Conservation (phyloP, 2,329 filamentous ascomycete species). For the Peltaster fructicola region DNA sequence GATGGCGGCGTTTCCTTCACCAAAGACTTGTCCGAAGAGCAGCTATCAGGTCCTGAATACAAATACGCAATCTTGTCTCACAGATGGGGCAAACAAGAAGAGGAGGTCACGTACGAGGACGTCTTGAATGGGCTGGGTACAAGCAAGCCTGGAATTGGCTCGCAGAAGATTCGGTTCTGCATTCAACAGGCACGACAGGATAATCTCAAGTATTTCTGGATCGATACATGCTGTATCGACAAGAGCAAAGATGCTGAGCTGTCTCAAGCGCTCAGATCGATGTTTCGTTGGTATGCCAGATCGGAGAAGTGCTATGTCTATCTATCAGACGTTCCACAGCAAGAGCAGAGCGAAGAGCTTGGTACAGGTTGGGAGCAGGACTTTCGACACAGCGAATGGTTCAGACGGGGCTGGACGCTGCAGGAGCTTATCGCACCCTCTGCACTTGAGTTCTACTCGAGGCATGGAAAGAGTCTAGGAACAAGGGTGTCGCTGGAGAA, state of each 20-base stretch:
- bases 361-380: conserved; percentile 1
- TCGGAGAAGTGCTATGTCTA: not conserved
- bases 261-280: conserved; percentile 2
- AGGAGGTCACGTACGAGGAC: not conserved
- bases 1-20: too few relatives aligned
- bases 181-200: too few relatives aligned
- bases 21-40: conserved; percentile 3
- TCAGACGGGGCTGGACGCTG: conserved; percentile 3
- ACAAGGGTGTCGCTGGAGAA: not conserved
- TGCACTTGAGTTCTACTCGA: not conserved
- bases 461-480: not conserved
- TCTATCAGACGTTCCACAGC: conserved; percentile 1
- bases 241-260: conserved; percentile 1
- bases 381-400: conserved; percentile 6
- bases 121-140: conserved; percentile 3
- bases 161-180: conserved; percentile 11
- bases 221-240: conserved; percentile 3
- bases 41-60: conserved; percentile 1
- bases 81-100: conserved; percentile 6
- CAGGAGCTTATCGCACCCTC: conserved; percentile 1
- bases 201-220: conserved; percentile 3
- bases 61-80: conserved; percentile 8
- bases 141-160: too few relatives aligned
- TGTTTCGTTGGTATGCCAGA: conserved; percentile 1
- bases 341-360: conserved; percentile 2